phyloP scores from a whole-genome alignment of 2,329 filamentous ascomycete species.

The Fonsecaea nubica region DNA sequence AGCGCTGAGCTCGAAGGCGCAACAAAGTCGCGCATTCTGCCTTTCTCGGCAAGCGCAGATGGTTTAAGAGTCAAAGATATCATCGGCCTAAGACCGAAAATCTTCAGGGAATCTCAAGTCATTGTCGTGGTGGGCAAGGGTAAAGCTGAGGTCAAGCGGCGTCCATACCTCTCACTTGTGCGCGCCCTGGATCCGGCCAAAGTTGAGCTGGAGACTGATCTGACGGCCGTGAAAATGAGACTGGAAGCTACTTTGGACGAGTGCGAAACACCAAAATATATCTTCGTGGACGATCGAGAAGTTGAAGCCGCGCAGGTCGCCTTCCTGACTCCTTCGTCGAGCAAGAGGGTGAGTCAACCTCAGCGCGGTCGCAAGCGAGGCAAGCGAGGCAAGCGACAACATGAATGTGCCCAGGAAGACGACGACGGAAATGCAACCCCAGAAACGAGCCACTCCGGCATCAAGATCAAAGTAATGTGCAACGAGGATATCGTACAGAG shows the following conservation, averaged over 20 bases:
- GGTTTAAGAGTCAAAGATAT: conserved; percentile 64
- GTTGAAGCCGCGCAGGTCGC: conserved; percentile 59
- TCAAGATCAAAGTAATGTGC: conserved; percentile 68
- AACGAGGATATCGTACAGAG: conserved; percentile 93
- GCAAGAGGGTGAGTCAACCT: conserved; percentile 23
- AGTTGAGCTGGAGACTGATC: conserved; percentile 69
- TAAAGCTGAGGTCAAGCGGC: conserved; percentile 66
- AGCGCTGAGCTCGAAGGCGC: conserved; percentile 78
- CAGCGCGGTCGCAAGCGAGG: conserved; percentile 28
- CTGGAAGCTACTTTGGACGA: conserved; percentile 12
- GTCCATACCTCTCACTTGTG: conserved; percentile 79
- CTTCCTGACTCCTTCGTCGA: conserved; percentile 45
- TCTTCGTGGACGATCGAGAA: conserved; percentile 75
- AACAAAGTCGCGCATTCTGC: conserved; percentile 74
- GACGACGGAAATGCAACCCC: not conserved
- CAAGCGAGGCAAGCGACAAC: conserved; percentile 40
- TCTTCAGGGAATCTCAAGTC: conserved; percentile 70
- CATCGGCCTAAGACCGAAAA: conserved; percentile 64
- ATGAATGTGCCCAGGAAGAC: conserved; percentile 33
- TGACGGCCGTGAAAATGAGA: conserved; percentile 68
- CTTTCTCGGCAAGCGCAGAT: conserved; percentile 49
- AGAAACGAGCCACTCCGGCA: conserved; percentile 52
- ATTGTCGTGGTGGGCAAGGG: conserved; percentile 74
- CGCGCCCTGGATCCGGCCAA: conserved; percentile 74
- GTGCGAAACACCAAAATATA: conserved; percentile 68